Evolutionary conservation across 768 basidiomycete species (phyloP).

Genomic region (Mycena amicta): DNA sequence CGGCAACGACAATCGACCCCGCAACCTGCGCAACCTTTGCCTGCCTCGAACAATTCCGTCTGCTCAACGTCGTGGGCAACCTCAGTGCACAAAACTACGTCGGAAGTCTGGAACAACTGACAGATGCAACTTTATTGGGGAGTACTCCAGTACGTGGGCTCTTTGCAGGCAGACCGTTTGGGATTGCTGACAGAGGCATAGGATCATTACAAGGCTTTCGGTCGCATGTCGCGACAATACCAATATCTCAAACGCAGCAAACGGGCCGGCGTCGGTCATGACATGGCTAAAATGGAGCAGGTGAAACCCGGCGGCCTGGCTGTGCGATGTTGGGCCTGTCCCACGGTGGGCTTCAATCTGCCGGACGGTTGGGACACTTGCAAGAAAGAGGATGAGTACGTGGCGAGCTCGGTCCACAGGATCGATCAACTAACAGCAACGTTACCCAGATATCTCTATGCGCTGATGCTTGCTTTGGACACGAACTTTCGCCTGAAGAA

Average conservation of each 20-base stretch:
- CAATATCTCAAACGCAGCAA: background rate
- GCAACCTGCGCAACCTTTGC: no score
- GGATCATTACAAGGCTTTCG: slow-evolving; percentile 14
- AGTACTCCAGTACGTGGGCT: background rate
- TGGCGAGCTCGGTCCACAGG: background rate
- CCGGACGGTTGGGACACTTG: slow-evolving; percentile 19
- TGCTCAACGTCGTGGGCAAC: no score
- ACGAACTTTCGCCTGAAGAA: slow-evolving; percentile 25
- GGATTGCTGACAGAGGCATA: background rate
- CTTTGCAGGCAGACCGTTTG: background rate
- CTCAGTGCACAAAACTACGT: no score
- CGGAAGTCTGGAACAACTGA: slow-evolving; percentile 8
- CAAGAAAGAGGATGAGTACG: slow-evolving; percentile 2
- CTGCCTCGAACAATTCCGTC: no score
- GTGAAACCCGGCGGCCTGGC: slow-evolving; percentile 8
- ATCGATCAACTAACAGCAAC: no score
- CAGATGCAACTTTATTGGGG: background rate
- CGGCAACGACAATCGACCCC: no score
- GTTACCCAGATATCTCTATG: slow-evolving; percentile 18
- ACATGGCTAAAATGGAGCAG: background rate
- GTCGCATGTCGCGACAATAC: background rate
- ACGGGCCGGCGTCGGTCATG: slow-evolving; percentile 3
- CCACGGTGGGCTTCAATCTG: slow-evolving; percentile 19
- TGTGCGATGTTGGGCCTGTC: slow-evolving; percentile 26
- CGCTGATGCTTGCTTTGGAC: slow-evolving; percentile 17